These are phyloP conservation scores for Trichosporon sp. DNA, from an alignment of 1,284 basidiomycete species.

Conservation along the genomic window DNA sequence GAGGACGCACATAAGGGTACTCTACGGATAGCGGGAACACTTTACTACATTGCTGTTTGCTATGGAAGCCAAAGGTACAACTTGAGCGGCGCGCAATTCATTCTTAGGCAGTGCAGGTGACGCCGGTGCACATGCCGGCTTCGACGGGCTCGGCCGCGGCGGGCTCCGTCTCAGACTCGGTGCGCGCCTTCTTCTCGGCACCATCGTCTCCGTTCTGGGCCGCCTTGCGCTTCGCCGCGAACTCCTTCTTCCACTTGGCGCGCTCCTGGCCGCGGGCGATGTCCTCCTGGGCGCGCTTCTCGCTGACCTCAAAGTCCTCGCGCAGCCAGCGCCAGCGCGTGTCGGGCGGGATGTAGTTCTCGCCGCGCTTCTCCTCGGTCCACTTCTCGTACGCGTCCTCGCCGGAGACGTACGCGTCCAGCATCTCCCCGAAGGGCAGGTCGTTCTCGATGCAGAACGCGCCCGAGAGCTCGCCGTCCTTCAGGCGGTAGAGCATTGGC, in stretches of 20 bases:
- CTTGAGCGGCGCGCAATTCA: neutral
- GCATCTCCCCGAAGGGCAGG: neutral
- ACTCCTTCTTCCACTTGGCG: neutral
- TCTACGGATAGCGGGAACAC: neutral
- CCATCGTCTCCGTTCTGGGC: neutral
- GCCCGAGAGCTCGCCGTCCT: conserved; percentile 1
- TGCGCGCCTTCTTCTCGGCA: neutral
- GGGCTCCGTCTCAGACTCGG: neutral
- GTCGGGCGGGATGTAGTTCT: neutral
- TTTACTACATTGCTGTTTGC: too few species aligned
- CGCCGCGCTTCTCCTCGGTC: neutral
- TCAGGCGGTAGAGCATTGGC: conserved; percentile 2
- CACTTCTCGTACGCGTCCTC: conserved; percentile 4
- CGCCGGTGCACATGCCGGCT: neutral
- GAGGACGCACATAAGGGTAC: too few species aligned
- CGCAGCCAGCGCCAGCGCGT: neutral
- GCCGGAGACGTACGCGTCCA: conserved; percentile 1
- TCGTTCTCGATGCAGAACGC: neutral
- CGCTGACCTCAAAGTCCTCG: neutral
- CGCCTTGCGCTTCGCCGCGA: neutral
- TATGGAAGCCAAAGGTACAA: too few species aligned
- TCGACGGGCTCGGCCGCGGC: too few species aligned
- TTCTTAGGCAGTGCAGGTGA: neutral
- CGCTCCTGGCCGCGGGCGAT: neutral
- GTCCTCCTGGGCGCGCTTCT: neutral